Percentiles rank a stretch among this genome's conserved stretches.
Evolutionary conservation across 2,329 filamentous ascomycete species (phyloP).

Genomic region (Calonectria pseudoreteaudii): DNA sequence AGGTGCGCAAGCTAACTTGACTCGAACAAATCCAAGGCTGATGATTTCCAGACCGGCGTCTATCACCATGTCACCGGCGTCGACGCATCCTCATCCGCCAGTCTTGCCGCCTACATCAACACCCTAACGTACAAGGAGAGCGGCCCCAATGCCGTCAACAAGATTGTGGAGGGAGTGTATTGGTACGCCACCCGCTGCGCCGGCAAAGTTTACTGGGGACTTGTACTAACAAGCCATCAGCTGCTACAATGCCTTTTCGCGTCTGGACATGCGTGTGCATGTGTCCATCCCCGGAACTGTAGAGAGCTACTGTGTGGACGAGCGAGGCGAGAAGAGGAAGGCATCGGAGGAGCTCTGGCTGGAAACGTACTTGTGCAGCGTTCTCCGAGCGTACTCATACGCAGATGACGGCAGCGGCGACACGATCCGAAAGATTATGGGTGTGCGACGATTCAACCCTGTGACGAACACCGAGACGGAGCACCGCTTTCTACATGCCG

Average conservation of each 20-base stretch:
- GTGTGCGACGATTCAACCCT: constrained; percentile 96
- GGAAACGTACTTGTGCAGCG: constrained; percentile 96
- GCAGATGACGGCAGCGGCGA: constrained; percentile 96
- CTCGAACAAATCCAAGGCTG: constrained; percentile 33
- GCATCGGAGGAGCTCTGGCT: constrained; percentile 96
- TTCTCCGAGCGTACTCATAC: constrained; percentile 94
- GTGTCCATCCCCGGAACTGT: constrained; percentile 97
- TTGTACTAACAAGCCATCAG: constrained; percentile 46
- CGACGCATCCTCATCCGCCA: constrained; percentile 97
- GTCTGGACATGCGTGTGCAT: constrained; percentile 97
- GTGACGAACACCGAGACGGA: constrained; percentile 98
- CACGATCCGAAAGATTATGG: constrained; percentile 95
- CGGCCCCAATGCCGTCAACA: constrained; percentile 77
- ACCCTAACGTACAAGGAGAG: constrained; percentile 92
- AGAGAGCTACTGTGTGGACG: constrained; percentile 97
- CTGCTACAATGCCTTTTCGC: constrained; percentile 99
- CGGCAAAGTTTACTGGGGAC: constrained; percentile 36
- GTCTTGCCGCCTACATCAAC: constrained; percentile 97
- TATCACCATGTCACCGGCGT: constrained; percentile 99
- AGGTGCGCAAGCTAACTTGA: constrained; percentile 52
- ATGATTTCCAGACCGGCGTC: constrained; percentile 76
- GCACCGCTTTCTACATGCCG: constrained; percentile 93
- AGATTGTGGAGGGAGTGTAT: constrained; percentile 94
- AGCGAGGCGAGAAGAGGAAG: constrained; percentile 93
- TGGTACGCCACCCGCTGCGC: constrained; percentile 69